Evolutionary conservation across 2,329 filamentous ascomycete genomes (phyloP), one percentile per base, ranked within the genome.

Genomic region (Periglandula ipomoeae): DNA sequence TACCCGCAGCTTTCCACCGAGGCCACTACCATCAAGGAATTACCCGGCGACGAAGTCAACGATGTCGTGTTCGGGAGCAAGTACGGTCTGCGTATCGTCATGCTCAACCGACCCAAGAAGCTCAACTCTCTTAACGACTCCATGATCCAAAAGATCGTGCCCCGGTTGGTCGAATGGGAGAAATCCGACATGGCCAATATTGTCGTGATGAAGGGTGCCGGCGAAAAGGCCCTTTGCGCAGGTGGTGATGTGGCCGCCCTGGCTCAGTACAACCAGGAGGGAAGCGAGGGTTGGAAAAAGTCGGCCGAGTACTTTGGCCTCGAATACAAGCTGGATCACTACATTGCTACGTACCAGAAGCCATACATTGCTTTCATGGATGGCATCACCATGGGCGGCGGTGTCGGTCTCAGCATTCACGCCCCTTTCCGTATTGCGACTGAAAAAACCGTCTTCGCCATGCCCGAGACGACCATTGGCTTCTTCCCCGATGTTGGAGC

Each of bases 401-500:
- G 93, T 56, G 93, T 97, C 47, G 93, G 93, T 6, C 78, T 98
- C 49, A 94, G 87, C 66, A 80, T 95, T 46, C 94, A 98, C 68
- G 91, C 93, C 2, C 94, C 93, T 3, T 91, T 98, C 76, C 79
- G 93, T 52, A 95, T 98, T 63, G 93, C 93, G 34, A 98, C 93
- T 3, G 93, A 98, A 70, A 85, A 85, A 63, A 98, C 93, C 5
- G 71, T 95, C 43, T 97, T 98, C 61, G 90, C 94, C 58, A 98
- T 98, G 93, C 93, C 93, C 26, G 93, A 98, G 72, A 98, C 93
- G 4, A 95, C 82, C 8, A 98, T 98, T 62, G 93, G 93, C 35
- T 96, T 97, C 75, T 98, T 98, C 76, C 93, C 94, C 6, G 94
- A 98, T 61, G 93, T 98, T 44, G 93, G 93, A 52, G 94, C 85